A percentile compares a stretch with the other conserved stretches of the same genome.
These are phyloP conservation scores for Pseudopyricularia javanii DNA, from an alignment of 2,329 filamentous ascomycete species.

Conservation along the genomic window DNA sequence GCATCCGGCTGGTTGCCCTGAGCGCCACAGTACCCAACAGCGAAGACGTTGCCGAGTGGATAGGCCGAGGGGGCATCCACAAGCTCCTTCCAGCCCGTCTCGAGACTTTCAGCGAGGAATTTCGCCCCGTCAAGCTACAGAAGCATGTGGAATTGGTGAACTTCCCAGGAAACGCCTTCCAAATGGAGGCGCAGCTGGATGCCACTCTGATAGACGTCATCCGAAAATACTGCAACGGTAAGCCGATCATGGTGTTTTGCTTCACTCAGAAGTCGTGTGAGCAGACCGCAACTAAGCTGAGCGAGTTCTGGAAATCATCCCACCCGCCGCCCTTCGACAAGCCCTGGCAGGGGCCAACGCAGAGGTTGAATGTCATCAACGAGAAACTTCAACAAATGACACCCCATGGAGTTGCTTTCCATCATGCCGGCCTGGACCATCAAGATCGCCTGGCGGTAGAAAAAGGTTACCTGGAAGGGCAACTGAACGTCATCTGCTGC, in stretches of 20 bases:
- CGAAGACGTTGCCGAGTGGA: slow-evolving; percentile 66
- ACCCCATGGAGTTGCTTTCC: slow-evolving; percentile 57
- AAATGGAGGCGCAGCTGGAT: slow-evolving; percentile 60
- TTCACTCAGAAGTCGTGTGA: slow-evolving; percentile 62
- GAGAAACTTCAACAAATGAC: slow-evolving; percentile 43
- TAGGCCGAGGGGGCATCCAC: slow-evolving; percentile 52
- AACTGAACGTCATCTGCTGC: slow-evolving; percentile 74
- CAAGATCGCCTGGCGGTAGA: slow-evolving; percentile 57
- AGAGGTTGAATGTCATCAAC: slow-evolving; percentile 37
- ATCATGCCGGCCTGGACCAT: slow-evolving; percentile 63
- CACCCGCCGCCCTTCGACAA: slow-evolving; percentile 34
- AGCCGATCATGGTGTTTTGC: slow-evolving; percentile 77
- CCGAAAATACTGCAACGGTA: slow-evolving; percentile 50
- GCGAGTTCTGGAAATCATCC: slow-evolving; percentile 45
- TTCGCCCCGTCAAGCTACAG: slow-evolving; percentile 64
- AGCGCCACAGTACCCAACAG: slow-evolving; percentile 80
- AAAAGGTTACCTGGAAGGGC: slow-evolving; percentile 52
- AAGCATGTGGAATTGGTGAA: slow-evolving; percentile 68
- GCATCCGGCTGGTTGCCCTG: slow-evolving; percentile 68
- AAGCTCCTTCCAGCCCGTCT: slow-evolving; percentile 50
- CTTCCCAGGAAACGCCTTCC: slow-evolving; percentile 55
- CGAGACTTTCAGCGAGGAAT: slow-evolving; percentile 67
- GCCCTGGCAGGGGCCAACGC: slow-evolving; percentile 50
- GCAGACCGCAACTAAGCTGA: slow-evolving; percentile 53
- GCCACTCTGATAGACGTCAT: slow-evolving; percentile 55